Evolutionary conservation across 2,329 filamentous ascomycete genomes (phyloP), one percentile per base, ranked within the genome.

Genomic region (Penicillium frequentans): DNA sequence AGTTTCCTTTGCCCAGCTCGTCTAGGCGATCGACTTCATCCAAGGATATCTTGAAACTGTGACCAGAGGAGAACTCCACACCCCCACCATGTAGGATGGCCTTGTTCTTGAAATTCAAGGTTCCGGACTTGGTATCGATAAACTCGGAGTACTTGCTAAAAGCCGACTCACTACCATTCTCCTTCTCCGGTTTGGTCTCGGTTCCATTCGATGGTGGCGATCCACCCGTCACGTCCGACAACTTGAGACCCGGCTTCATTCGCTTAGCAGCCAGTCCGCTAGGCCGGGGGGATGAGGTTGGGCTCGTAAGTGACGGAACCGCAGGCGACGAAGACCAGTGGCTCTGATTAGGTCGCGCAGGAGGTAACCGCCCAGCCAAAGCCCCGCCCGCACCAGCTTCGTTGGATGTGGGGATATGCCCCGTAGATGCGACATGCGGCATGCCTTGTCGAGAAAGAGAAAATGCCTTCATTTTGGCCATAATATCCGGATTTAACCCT

Each of bases 1-100:
- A 99, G 73, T 99, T 99, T 42, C 95, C 95, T 76, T 98, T 99
- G 47, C 95, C 95, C 13, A 99, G 80, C 78, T 99, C 95, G 60
- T 93, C 91, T 56, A 98, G 73, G 1, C 91, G 93, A 67, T 98
- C 91, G 6, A 99, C 90, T 73, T 99, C 93, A 70, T 99, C 93
- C 43, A 99, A 81, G 4, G 93, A 98, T 70, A 99, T 98, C 69
- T 84, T 91, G 75, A 99, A 98, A 19, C 87, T 91, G 53, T 88
- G 89, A 2, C 95, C 95, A 56, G 90, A 92, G 24, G 90, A 88
- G 70, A 99, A 99, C 70, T 98, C 89, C 60, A 99, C 93, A 26
- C 95, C 95, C 16, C 90, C 87, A 26, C 90, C 87, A 61, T 93
- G 93, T 52, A 99, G 90, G 5, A 91, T 86, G 11, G 95, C 95